A percentile compares a stretch with the other conserved stretches of the same genome.
Evolutionary conservation across 306 rosid species (phyloP).

Genomic region (Prunus davidiana): DNA sequence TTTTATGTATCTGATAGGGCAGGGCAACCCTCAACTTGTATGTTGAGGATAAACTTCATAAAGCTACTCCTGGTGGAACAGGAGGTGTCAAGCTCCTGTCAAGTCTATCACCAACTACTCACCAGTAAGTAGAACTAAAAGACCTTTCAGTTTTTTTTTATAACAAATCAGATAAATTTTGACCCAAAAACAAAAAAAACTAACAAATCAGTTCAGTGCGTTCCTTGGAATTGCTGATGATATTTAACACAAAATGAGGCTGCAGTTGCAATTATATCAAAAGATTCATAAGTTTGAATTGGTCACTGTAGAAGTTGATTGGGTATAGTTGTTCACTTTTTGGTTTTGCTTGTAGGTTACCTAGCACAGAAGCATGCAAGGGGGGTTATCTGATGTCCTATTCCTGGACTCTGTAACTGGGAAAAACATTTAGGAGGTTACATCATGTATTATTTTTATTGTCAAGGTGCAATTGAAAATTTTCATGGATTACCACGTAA

Average conservation of each 20-base stretch:
- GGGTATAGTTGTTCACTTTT: neutral
- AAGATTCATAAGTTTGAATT: no score
- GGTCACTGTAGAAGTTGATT: neutral
- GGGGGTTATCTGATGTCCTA: constrained; percentile 49
- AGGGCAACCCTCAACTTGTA: constrained; percentile 27
- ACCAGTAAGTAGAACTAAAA: constrained; percentile 38
- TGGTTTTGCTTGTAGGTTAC: constrained; percentile 22
- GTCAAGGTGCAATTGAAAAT: constrained; percentile 30
- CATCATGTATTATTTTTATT: constrained; percentile 44
- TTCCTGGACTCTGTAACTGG: constrained; percentile 51
- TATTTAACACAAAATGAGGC: no score
- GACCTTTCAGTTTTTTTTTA: no score
- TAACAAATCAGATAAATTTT: no score
- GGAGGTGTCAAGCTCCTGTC: constrained; percentile 33
- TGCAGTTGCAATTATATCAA: no score
- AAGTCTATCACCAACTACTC: constrained; percentile 61
- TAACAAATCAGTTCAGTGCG: no score
- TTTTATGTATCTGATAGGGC: constrained; percentile 27
- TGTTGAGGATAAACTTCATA: constrained; percentile 38
- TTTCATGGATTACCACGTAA: no score
- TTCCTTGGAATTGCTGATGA: no score
- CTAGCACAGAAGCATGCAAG: constrained; percentile 36
- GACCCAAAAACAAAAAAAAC: no score
- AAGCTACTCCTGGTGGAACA: constrained; percentile 61
- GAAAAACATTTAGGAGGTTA: constrained; percentile 40